A percentile compares a stretch with the other conserved stretches of the same genome.
These are phyloP conservation scores for Asterella californica DNA, from an alignment of 225 moss, liverwort and hornwort species.

Conservation along the genomic window DNA sequence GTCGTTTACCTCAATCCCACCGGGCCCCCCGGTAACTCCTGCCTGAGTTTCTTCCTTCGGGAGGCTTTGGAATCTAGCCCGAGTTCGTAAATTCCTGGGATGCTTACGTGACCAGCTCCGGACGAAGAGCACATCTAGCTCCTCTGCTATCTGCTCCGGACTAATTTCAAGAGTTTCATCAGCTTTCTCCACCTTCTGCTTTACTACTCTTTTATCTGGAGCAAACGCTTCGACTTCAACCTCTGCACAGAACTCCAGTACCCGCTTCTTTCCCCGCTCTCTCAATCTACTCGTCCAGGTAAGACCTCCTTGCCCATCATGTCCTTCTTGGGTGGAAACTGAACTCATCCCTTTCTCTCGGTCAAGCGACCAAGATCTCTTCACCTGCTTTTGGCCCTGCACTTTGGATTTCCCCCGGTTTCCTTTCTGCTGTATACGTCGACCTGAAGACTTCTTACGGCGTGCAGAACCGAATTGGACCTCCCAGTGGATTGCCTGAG, in stretches of 20 bases:
- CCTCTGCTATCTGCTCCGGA: slow-evolving; percentile 4
- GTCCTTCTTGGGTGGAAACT: not conserved
- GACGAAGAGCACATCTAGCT: slow-evolving; percentile 10
- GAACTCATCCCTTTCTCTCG: slow-evolving; percentile 8
- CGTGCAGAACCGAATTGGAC: not conserved
- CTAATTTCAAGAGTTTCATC: slow-evolving; percentile 2
- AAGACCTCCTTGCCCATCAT: slow-evolving; percentile 5
- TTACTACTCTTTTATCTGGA: slow-evolving; percentile 2
- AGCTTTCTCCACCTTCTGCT: slow-evolving; percentile 10
- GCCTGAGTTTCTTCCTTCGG: slow-evolving; percentile 1
- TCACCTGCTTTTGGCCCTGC: slow-evolving; percentile 12
- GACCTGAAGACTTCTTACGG: slow-evolving; percentile 4
- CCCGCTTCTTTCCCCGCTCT: slow-evolving; percentile 16
- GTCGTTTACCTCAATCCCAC: slow-evolving; percentile 5
- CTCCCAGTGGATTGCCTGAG: not conserved
- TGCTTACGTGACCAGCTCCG: slow-evolving; percentile 13
- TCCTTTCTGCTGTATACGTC: not conserved
- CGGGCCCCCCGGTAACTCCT: not conserved
- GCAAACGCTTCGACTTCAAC: slow-evolving; percentile 11
- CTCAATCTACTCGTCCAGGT: slow-evolving; percentile 20
- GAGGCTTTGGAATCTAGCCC: slow-evolving; percentile 10
- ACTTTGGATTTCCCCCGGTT: slow-evolving; percentile 8
- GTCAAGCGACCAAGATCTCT: not conserved
- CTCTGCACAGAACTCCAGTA: slow-evolving; percentile 17
- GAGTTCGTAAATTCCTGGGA: slow-evolving; percentile 17